These are phyloP conservation scores for Diaporthe citriasiana DNA, from an alignment of 2,329 filamentous ascomycete genomes.

Conservation along the genomic window DNA sequence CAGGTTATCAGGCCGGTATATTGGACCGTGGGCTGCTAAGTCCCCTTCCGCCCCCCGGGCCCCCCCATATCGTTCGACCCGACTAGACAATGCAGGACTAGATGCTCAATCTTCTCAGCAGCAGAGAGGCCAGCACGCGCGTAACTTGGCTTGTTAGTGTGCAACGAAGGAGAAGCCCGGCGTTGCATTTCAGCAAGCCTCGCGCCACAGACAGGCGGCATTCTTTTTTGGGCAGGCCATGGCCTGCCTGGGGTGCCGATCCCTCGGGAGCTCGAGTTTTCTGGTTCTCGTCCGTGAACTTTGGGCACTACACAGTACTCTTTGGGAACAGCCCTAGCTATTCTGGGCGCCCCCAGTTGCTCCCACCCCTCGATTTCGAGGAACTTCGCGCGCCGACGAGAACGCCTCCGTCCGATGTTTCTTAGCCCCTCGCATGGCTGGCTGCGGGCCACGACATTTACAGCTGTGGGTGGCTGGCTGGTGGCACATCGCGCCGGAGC, in stretches of 20 bases:
- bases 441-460: not conserved
- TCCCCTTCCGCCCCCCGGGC: not conserved
- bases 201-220: constrained; percentile 23
- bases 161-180: constrained; percentile 1
- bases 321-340: not conserved
- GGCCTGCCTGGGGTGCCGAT: not conserved
- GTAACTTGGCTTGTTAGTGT: not conserved
- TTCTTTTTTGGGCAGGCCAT: not conserved
- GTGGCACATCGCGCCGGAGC: constrained; percentile 7
- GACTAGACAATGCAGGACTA: not conserved
- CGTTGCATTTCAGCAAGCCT: constrained; percentile 26
- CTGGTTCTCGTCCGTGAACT: not conserved
- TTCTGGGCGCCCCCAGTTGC: not conserved
- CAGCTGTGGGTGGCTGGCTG: constrained; percentile 28
- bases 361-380: not conserved
- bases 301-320: not conserved
- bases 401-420: constrained; percentile 4
- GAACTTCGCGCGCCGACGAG: not conserved
- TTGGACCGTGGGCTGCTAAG: not conserved
- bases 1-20: constrained; percentile 17
- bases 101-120: not conserved
- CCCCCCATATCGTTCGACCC: not conserved
- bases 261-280: not conserved
- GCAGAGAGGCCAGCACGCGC: not conserved
- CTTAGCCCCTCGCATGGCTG: not conserved